phyloP scores from a whole-genome alignment of 345 rosid genomes.

The Leavenworthia alabamica region DNA sequence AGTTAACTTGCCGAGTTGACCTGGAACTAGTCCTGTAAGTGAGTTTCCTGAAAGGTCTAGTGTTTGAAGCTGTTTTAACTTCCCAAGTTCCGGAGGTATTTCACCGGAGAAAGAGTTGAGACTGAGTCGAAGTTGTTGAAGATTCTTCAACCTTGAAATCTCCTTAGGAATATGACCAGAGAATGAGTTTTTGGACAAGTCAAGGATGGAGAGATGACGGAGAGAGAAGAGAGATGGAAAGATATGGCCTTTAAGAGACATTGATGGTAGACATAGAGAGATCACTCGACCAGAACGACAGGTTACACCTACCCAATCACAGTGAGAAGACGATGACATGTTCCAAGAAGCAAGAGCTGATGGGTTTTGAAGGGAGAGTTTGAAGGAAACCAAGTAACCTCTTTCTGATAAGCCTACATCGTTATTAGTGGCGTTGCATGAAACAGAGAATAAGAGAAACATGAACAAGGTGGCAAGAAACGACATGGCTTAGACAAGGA shows the following conservation, averaged over 20 bases:
- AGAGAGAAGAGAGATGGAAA: conserved; percentile 51
- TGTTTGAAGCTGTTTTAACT: conserved; percentile 37
- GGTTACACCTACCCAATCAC: conserved; percentile 70
- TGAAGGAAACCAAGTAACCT: conserved; percentile 43
- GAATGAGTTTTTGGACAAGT: conserved; percentile 49
- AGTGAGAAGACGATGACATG: conserved; percentile 34
- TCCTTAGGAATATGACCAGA: conserved; percentile 36
- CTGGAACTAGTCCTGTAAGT: conserved; percentile 49
- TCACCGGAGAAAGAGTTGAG: conserved; percentile 42
- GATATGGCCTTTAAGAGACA: conserved; percentile 39
- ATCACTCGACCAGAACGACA: conserved; percentile 48
- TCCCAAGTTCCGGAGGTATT: conserved; percentile 52
- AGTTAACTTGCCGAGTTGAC: conserved; percentile 40
- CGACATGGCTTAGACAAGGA: conserved; percentile 17
- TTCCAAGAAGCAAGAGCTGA: conserved; percentile 57
- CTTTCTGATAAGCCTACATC: conserved; percentile 36
- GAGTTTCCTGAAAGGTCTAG: conserved; percentile 61
- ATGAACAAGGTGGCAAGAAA: conserved; percentile 9
- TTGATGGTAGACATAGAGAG: conserved; percentile 39
- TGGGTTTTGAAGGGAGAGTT: conserved; percentile 38
- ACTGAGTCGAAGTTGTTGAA: conserved; percentile 38
- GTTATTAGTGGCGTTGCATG: conserved; percentile 10
- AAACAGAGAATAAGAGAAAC: conserved; percentile 11
- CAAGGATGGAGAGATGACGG: conserved; percentile 41
- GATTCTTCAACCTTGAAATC: neutral